These are phyloP conservation scores for Cystobasidiaceae sp. DNA, from an alignment of 1,284 basidiomycete genomes.

Conservation along the genomic window DNA sequence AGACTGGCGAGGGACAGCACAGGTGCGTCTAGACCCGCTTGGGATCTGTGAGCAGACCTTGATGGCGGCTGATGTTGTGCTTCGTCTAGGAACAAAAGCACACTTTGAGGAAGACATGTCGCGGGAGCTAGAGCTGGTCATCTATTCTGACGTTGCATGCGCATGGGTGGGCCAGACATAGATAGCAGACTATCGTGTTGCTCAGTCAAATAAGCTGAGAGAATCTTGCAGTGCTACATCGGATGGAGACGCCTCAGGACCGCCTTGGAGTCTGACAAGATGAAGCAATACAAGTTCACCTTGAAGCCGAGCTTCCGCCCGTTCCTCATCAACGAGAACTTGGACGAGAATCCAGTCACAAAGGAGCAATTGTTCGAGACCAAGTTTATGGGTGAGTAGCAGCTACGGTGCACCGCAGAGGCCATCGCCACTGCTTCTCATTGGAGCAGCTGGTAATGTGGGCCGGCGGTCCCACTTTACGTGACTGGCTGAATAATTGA, in stretches of 20 bases:
- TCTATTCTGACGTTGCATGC: slow-evolving; percentile 28
- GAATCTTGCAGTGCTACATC: slow-evolving; percentile 9
- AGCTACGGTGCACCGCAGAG: too few relatives aligned
- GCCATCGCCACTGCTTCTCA: background rate
- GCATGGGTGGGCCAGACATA: slow-evolving; percentile 15
- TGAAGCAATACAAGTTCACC: slow-evolving; percentile 27
- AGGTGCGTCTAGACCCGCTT: background rate
- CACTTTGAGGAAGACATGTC: too few relatives aligned
- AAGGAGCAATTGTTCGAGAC: slow-evolving; percentile 11
- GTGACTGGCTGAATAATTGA: background rate
- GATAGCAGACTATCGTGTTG: too few relatives aligned
- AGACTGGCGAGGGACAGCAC: too few relatives aligned
- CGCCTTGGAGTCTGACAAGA: slow-evolving; percentile 19
- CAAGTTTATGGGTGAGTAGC: slow-evolving; percentile 26
- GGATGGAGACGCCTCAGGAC: slow-evolving; percentile 16
- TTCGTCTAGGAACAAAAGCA: too few relatives aligned
- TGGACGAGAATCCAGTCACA: slow-evolving; percentile 15
- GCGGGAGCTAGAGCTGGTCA: slow-evolving; percentile 16
- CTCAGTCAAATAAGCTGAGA: background rate
- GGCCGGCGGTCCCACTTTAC: background rate
- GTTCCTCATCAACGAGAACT: slow-evolving; percentile 23
- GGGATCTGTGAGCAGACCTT: background rate
- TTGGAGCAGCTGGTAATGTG: background rate
- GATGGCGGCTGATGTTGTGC: too few relatives aligned
- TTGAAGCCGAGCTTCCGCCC: slow-evolving; percentile 16